Conservation (phyloP, 2,329 filamentous ascomycete genomes). For the Cladosporium sp. region DNA sequence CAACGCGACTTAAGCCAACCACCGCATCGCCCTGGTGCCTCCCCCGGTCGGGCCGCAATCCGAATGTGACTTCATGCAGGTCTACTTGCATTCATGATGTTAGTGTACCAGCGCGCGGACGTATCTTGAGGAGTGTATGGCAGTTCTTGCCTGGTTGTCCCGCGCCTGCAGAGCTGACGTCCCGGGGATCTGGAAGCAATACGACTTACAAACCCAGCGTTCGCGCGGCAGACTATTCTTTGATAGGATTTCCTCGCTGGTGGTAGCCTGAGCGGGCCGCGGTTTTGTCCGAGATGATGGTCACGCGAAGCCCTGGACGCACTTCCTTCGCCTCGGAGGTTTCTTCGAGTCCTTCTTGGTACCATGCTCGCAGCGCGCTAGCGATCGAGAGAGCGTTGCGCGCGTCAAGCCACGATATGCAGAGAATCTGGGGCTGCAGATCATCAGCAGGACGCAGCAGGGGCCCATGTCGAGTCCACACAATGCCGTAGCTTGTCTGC, state of each 20-base stretch:
- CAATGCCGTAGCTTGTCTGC: conserved; percentile 3
- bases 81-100: conserved; percentile 17
- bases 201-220: conserved; percentile 28
- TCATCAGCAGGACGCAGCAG: conserved; percentile 9
- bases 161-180: conserved; percentile 10
- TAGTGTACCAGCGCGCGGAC: conserved; percentile 3
- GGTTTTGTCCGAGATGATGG: background rate
- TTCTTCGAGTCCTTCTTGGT: conserved; percentile 1
- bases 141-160: conserved; percentile 6
- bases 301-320: conserved; percentile 4
- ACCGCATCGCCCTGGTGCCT: conserved; percentile 26
- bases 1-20: conserved; percentile 23
- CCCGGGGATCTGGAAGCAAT: conserved; percentile 11
- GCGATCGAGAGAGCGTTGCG: background rate
- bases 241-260: conserved; percentile 4
- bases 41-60: conserved; percentile 28
- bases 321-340: background rate
- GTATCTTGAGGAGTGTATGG: background rate
- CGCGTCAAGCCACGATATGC: conserved; percentile 12
- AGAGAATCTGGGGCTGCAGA: conserved; percentile 13
- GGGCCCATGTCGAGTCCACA: background rate
- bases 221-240: conserved; percentile 16
- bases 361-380: background rate
- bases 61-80: conserved; percentile 26
- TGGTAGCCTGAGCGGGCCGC: background rate